Conservation (phyloP, 2,329 filamentous ascomycete genomes). For the Fusarium buxicola region DNA sequence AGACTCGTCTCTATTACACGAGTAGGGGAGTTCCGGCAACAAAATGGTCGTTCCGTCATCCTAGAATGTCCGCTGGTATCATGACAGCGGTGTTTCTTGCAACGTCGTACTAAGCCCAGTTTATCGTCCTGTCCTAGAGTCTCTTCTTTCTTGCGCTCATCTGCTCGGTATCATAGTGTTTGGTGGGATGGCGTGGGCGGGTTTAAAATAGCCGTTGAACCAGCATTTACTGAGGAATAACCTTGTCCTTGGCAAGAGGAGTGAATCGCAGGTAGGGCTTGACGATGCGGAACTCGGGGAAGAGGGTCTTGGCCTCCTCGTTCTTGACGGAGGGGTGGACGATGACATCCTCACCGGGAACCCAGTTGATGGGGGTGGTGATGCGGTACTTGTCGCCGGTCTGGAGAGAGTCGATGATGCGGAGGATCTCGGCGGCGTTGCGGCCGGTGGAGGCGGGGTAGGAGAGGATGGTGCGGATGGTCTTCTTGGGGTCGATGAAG, state of each 20-base stretch:
- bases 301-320: conserved; percentile 87
- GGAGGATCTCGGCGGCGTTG: conserved; percentile 82
- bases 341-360: conserved; percentile 89
- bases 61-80: conserved; percentile 1
- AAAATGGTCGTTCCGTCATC: conserved; percentile 31
- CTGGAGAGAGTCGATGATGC: conserved; percentile 83
- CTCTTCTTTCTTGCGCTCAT: conserved; percentile 26
- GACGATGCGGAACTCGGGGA: conserved; percentile 78
- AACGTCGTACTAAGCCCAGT: conserved; percentile 34
- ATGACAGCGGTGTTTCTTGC: conserved; percentile 2
- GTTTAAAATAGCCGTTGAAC: background rate
- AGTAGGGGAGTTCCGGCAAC: background rate
- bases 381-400: conserved; percentile 88
- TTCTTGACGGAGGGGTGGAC: conserved; percentile 86
- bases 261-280: conserved; percentile 83
- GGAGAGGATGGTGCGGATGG: conserved; percentile 89
- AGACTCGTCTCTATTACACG: conserved; percentile 9
- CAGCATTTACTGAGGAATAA: conserved; percentile 32
- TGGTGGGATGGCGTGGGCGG: background rate
- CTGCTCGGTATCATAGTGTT: conserved; percentile 42
- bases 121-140: background rate
- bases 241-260: conserved; percentile 67
- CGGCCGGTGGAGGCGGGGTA: conserved; percentile 93
- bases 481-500: conserved; percentile 94
- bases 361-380: conserved; percentile 92